A percentile compares a stretch with the other conserved stretches of the same genome.
phyloP scores from a whole-genome alignment of 2,329 filamentous ascomycete species.

The Aspergillus versicolor region DNA sequence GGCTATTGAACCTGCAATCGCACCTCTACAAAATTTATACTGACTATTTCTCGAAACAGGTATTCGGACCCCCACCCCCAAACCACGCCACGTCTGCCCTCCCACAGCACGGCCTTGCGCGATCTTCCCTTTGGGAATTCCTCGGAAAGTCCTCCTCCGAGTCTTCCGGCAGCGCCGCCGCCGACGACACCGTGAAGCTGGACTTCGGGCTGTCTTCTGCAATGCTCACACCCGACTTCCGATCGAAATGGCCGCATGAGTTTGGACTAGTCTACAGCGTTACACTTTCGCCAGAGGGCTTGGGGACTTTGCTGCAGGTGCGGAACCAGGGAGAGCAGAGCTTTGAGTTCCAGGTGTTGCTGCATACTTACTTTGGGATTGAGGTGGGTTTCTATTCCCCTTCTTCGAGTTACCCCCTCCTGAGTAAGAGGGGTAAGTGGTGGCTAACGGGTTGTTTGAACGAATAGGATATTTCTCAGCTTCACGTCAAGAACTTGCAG shows the following conservation, averaged over 20 bases:
- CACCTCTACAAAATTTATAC: background rate
- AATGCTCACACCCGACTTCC: conserved; percentile 67
- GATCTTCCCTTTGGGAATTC: conserved; percentile 88
- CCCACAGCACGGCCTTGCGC: conserved; percentile 92
- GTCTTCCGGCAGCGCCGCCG: conserved; percentile 45
- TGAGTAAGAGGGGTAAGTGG: background rate
- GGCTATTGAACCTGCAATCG: background rate
- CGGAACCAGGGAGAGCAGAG: conserved; percentile 79
- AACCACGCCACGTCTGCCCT: conserved; percentile 71
- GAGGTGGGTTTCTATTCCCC: conserved; percentile 57
- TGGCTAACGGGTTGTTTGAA: too few relatives aligned
- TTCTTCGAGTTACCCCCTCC: background rate
- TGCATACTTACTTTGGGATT: conserved; percentile 87
- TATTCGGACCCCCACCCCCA: conserved; percentile 79
- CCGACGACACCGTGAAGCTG: conserved; percentile 76
- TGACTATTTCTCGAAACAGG: conserved; percentile 38
- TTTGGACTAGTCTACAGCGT: conserved; percentile 95
- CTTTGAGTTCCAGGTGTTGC: conserved; percentile 87
- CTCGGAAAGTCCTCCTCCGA: conserved; percentile 75
- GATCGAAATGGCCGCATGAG: conserved; percentile 76
- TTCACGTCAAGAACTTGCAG: conserved; percentile 73
- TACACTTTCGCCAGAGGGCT: conserved; percentile 69
- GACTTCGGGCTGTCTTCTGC: conserved; percentile 86
- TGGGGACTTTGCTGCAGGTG: conserved; percentile 81
- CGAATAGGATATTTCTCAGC: conserved; percentile 71